phyloP scores from a whole-genome alignment of 1,284 basidiomycete species.

The Fomitopsis palustris region DNA sequence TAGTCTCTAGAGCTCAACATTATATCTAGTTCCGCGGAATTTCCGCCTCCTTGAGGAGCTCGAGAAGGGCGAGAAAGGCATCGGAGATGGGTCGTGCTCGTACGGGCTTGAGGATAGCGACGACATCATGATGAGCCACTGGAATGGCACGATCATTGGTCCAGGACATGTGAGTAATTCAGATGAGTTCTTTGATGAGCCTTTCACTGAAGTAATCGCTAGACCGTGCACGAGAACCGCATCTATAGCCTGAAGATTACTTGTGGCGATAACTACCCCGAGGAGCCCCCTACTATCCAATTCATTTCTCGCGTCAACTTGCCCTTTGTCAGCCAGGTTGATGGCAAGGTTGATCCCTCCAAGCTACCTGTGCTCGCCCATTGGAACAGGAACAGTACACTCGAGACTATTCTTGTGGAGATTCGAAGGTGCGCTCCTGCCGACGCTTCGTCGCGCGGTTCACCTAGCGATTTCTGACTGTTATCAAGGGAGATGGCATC shows the following conservation, averaged over 20 bases:
- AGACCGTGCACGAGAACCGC: constrained; percentile 97
- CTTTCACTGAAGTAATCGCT: constrained; percentile 12
- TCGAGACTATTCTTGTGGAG: constrained; percentile 89
- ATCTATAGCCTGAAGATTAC: constrained; percentile 95
- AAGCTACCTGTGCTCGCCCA: constrained; percentile 69
- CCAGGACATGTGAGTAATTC: constrained; percentile 81
- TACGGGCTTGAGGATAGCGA: constrained; percentile 93
- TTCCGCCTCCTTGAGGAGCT: constrained; percentile 97
- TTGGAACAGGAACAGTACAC: constrained; percentile 75
- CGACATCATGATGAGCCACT: constrained; percentile 95
- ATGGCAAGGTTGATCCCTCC: constrained; percentile 75
- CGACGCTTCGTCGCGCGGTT: neutral
- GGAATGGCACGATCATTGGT: constrained; percentile 99
- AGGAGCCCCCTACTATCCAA: constrained; percentile 71
- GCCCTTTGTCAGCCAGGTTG: constrained; percentile 81
- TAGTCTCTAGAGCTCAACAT: too few relatives aligned
- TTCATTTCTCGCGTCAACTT: constrained; percentile 93
- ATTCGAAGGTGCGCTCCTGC: constrained; percentile 72
- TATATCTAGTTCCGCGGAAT: constrained; percentile 81
- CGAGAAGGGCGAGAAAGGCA: constrained; percentile 99
- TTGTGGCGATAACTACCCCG: constrained; percentile 85
- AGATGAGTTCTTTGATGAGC: constrained; percentile 13
- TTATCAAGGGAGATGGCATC: constrained; percentile 87
- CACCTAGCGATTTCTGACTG: neutral
- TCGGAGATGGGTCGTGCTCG: constrained; percentile 96